Conservation (phyloP, 1,284 basidiomycete species). For the Pseudozyma sp. region DNA sequence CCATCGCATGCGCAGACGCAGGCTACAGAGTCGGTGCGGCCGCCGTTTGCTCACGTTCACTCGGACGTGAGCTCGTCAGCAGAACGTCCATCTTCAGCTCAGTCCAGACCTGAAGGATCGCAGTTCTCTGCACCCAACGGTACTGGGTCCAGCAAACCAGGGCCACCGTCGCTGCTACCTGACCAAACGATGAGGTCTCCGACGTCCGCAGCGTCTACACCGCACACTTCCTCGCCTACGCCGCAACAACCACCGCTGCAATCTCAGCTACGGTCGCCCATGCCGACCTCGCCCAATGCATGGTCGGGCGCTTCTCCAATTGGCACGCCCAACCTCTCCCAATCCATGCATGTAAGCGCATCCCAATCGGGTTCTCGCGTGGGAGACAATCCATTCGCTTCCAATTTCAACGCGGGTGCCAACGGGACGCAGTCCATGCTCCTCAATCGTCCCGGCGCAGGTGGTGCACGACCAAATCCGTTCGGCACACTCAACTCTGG, state of each 20-base stretch:
- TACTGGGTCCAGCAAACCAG: not conserved
- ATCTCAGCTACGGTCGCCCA: conserved; percentile 2
- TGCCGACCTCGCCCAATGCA: conserved; percentile 10
- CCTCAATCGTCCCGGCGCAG: conserved; percentile 11
- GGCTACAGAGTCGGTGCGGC: not conserved
- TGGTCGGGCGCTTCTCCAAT: conserved; percentile 15
- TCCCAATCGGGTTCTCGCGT: not conserved
- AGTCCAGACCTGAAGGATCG: conserved; percentile 9
- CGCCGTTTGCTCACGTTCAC: conserved; percentile 15
- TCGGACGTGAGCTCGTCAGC: conserved; percentile 9
- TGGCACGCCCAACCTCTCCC: conserved; percentile 12
- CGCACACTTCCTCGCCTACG: not conserved
- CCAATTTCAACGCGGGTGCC: not conserved
- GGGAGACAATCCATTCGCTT: conserved; percentile 7
- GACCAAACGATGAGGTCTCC: conserved; percentile 6
- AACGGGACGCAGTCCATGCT: conserved; percentile 29
- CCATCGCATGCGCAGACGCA: not conserved
- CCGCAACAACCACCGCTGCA: not conserved
- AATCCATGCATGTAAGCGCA: conserved; percentile 10
- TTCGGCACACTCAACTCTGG: conserved; percentile 50
- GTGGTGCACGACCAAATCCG: conserved; percentile 13
- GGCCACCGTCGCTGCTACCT: not conserved
- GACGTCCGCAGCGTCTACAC: conserved; percentile 5
- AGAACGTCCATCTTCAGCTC: conserved; percentile 3
- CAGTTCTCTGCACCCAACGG: not conserved